phyloP scores from a whole-genome alignment of 768 basidiomycete genomes.

The Rhizopogon salebrosus region DNA sequence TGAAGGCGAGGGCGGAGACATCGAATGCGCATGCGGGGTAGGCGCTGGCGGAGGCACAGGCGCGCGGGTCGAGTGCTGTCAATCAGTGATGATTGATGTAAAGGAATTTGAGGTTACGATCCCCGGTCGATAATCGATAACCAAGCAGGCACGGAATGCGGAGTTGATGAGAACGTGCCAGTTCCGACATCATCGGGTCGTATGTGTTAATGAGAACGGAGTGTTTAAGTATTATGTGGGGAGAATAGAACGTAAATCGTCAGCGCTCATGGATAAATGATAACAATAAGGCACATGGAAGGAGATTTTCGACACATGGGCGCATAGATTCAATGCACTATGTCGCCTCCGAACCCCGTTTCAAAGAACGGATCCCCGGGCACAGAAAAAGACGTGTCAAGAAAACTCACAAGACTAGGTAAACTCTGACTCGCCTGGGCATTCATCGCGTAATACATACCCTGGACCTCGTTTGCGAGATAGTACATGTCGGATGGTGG shows the following conservation, averaged over 20 bases:
- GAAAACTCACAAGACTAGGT: conserved; percentile 22
- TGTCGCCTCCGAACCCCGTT: neutral
- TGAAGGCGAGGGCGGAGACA: conserved; percentile 14
- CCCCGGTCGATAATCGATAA: neutral
- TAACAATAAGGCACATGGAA: neutral
- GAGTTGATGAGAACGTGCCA: neutral
- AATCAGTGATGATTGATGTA: neutral
- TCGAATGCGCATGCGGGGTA: conserved; percentile 7
- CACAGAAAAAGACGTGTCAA: neutral
- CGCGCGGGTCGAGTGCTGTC: conserved; percentile 11
- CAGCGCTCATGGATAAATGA: neutral
- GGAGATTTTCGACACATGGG: neutral
- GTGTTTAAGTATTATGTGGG: neutral
- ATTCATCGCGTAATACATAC: conserved; percentile 7
- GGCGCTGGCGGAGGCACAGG: neutral
- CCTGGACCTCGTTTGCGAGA: neutral
- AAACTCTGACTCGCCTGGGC: conserved; percentile 11
- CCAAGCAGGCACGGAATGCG: neutral
- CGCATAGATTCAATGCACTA: neutral
- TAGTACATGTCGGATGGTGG: neutral
- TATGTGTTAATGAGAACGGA: neutral
- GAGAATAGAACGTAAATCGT: neutral
- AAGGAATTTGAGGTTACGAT: neutral
- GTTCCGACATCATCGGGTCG: neutral
- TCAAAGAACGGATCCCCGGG: neutral